phyloP scores from a whole-genome alignment of 371 early-diverging fungal genomes.

The Neoconidiobolus thromboides region DNA sequence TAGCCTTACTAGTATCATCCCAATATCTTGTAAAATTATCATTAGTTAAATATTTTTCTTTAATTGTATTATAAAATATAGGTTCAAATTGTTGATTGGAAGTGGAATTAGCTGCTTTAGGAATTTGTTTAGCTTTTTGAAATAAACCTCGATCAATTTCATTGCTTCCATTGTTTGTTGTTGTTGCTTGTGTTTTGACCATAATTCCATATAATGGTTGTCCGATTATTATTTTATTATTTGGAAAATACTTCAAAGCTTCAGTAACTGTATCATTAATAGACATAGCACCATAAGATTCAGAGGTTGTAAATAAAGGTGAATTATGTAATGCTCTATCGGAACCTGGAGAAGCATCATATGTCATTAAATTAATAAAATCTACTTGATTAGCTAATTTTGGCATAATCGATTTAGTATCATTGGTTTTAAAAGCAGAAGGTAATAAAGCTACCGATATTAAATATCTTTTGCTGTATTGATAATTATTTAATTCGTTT shows the following conservation, averaged over 20 bases:
- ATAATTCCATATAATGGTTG: not conserved
- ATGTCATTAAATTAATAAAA: conserved; percentile 2
- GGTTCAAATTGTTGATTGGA: not conserved
- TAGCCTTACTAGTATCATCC: not conserved
- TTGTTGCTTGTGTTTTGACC: not conserved
- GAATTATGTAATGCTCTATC: not conserved
- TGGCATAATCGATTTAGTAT: not conserved
- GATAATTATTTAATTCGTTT: not conserved
- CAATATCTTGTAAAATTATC: not conserved
- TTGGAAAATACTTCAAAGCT: not conserved
- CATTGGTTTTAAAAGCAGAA: not conserved
- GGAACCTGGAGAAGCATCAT: not conserved
- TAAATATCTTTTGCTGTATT: not conserved
- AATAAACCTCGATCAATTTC: not conserved
- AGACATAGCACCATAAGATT: not conserved
- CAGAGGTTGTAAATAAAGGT: not conserved
- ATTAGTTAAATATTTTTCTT: not conserved
- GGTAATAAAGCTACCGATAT: not conserved
- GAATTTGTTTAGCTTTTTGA: not conserved
- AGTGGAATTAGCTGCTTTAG: not conserved
- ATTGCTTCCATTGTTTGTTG: not conserved
- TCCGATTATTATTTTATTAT: not conserved
- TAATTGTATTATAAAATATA: not conserved
- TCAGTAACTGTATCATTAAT: not conserved
- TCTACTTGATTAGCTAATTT: not conserved